phyloP scores from a whole-genome alignment of 495 filamentous ascomycete species.

The Penicillium alfredii region DNA sequence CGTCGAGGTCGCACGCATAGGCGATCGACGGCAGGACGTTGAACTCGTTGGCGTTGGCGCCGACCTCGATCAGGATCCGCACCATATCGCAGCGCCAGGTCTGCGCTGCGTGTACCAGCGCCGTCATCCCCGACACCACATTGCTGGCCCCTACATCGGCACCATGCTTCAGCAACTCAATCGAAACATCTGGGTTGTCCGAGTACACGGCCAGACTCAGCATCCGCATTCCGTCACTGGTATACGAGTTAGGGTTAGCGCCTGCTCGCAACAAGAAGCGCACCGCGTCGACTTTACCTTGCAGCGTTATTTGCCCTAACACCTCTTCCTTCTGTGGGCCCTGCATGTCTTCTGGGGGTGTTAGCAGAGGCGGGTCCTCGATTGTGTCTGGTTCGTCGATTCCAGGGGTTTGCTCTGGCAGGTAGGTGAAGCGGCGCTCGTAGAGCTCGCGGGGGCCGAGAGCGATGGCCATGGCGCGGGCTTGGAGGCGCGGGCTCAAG shows the following conservation, averaged over 20 bases:
- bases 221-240: not conserved
- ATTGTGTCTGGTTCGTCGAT: not conserved
- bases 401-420: not conserved
- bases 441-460: not conserved
- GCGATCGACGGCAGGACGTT: too few relatives aligned
- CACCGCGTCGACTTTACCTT: not conserved
- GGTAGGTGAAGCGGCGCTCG: not conserved
- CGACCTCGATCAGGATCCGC: not conserved
- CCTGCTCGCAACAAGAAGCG: not conserved
- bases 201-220: conserved; percentile 4
- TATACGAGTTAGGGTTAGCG: conserved; percentile 1
- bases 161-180: not conserved
- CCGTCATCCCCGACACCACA: not conserved
- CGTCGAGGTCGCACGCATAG: too few relatives aligned
- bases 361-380: not conserved
- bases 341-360: too few relatives aligned
- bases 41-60: conserved; percentile 2
- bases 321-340: too few relatives aligned
- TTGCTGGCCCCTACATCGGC: not conserved
- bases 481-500: too few relatives aligned
- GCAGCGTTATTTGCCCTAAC: not conserved
- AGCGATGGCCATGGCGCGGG: not conserved
- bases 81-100: not conserved
- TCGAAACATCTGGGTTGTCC: not conserved
- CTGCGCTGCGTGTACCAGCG: conserved; percentile 1